These are phyloP conservation scores for Botryosphaeria dothidea DNA, from an alignment of 2,329 filamentous ascomycete genomes.

Conservation along the genomic window DNA sequence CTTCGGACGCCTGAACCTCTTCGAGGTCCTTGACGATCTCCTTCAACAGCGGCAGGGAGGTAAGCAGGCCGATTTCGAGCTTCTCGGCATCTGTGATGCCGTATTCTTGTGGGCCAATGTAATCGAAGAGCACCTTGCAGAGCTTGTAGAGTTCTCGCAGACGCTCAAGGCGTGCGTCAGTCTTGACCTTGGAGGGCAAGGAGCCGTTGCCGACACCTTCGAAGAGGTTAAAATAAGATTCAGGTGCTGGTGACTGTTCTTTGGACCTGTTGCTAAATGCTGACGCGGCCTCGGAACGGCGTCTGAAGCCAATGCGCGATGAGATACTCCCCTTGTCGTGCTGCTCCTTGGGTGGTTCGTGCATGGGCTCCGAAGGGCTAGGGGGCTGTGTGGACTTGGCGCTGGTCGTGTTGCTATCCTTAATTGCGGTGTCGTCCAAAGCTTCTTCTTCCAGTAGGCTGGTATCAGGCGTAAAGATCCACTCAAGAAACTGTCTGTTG, in stretches of 20 bases:
- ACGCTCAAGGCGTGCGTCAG: slow-evolving; percentile 82
- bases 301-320: slow-evolving; percentile 54
- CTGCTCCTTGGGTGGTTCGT: slow-evolving; percentile 15
- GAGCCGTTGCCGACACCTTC: slow-evolving; percentile 62
- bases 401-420: slow-evolving; percentile 32
- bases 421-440: slow-evolving; percentile 45
- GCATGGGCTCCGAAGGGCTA: slow-evolving; percentile 33
- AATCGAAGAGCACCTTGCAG: slow-evolving; percentile 94
- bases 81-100: slow-evolving; percentile 95
- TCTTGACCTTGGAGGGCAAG: slow-evolving; percentile 67
- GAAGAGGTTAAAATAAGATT: slow-evolving; percentile 87
- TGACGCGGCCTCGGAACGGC: slow-evolving; percentile 47
- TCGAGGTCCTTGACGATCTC: slow-evolving; percentile 97
- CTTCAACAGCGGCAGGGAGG: slow-evolving; percentile 87
- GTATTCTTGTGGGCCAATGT: slow-evolving; percentile 97
- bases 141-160: slow-evolving; percentile 90
- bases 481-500: slow-evolving; percentile 94
- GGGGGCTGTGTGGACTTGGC: slow-evolving; percentile 28
- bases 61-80: slow-evolving; percentile 95
- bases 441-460: slow-evolving; percentile 69
- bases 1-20: slow-evolving; percentile 91
- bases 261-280: slow-evolving; percentile 21
- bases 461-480: slow-evolving; percentile 89
- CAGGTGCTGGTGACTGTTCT: slow-evolving; percentile 25
- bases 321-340: slow-evolving; percentile 41